Conservation (phyloP, 352 stramenopile genomes). For the Aphanomyces invadans region DNA sequence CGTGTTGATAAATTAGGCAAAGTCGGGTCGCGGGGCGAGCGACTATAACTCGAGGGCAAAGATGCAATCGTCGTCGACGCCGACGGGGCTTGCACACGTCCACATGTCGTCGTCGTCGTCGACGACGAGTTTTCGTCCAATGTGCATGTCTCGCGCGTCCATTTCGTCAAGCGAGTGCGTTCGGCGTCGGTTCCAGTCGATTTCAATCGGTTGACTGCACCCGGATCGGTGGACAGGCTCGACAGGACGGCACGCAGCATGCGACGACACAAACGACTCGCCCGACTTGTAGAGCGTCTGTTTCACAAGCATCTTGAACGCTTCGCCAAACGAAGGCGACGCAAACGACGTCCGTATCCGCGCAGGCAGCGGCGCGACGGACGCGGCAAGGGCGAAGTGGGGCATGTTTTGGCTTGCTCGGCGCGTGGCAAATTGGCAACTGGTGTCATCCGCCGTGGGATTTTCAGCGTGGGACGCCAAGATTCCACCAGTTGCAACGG, state of each 20-base stretch:
- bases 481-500: neutral
- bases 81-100: neutral
- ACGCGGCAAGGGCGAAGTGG: neutral
- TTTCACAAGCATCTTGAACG: conserved; percentile 22
- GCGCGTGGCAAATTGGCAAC: conserved; percentile 8
- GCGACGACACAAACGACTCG: neutral
- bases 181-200: conserved; percentile 18
- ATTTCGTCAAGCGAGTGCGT: conserved; percentile 17
- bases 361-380: no score
- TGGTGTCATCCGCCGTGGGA: neutral
- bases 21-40: neutral
- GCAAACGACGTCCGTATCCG: no score
- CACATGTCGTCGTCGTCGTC: neutral
- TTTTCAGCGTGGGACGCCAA: neutral
- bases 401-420: neutral
- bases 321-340: conserved; percentile 17
- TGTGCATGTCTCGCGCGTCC: conserved; percentile 13
- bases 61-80: conserved; percentile 2
- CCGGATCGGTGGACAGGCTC: neutral
- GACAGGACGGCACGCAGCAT: neutral
- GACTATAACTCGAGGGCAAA: conserved; percentile 16
- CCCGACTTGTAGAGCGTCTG: neutral
- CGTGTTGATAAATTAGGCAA: neutral
- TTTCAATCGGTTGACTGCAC: conserved; percentile 24
- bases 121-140: neutral